These are phyloP conservation scores for Dendrobium nobile DNA, from an alignment of 106 monocot species.

Conservation along the genomic window DNA sequence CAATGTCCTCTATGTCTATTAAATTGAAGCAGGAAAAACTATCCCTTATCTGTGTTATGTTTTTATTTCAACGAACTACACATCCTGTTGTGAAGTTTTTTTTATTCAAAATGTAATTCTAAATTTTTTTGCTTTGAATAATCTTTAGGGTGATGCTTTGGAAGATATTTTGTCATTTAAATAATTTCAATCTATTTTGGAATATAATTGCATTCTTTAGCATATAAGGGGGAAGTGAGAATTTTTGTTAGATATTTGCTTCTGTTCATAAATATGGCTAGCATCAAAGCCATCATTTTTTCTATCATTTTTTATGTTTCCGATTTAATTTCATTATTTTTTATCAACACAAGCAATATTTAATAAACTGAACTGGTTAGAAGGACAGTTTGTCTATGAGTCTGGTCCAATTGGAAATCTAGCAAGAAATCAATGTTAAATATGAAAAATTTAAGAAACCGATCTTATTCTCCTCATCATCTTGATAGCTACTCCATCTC, in stretches of 20 bases:
- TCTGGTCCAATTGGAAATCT: neutral
- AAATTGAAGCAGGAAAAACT: neutral
- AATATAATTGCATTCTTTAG: neutral
- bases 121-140: neutral
- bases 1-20: no score
- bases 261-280: no score
- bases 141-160: neutral
- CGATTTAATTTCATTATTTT: neutral
- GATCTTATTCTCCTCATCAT: neutral
- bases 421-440: neutral
- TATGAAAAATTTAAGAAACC: neutral
- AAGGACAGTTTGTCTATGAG: neutral
- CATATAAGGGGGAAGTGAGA: neutral
- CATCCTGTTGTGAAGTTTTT: neutral
- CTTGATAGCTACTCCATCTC: neutral
- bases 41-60: neutral
- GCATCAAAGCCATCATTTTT: no score
- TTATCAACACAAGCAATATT: neutral
- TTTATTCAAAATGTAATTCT: neutral
- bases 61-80: neutral
- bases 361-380: neutral
- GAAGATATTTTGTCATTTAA: neutral
- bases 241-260: neutral
- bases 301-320: no score
- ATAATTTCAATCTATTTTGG: neutral